A percentile compares a stretch with the other conserved stretches of the same genome.
Evolutionary conservation across 2,329 filamentous ascomycete genomes (phyloP).

Genomic region (Tolypocladium album): DNA sequence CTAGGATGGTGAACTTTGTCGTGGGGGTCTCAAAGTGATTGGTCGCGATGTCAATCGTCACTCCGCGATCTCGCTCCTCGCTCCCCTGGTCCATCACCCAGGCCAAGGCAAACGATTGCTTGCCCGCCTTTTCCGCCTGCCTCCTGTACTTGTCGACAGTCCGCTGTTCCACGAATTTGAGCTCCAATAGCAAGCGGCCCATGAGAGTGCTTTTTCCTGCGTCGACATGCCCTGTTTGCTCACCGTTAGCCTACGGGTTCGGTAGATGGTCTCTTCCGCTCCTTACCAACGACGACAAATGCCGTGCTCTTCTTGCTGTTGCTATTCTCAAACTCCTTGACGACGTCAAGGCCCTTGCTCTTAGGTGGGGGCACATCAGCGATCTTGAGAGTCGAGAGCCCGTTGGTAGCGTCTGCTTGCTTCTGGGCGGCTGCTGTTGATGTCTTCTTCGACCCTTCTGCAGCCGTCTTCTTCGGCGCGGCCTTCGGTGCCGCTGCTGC

Average conservation of each 20-base stretch:
- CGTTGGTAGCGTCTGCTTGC: constrained; percentile 14
- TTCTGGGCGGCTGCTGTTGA: constrained; percentile 7
- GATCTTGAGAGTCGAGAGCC: constrained; percentile 26
- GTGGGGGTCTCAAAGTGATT: constrained; percentile 87
- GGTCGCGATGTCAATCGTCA: constrained; percentile 94
- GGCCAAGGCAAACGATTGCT: constrained; percentile 89
- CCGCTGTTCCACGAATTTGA: constrained; percentile 77
- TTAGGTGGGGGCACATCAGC: constrained; percentile 46
- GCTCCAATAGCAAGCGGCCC: constrained; percentile 83
- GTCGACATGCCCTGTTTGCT: constrained; percentile 71
- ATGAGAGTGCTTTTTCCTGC: constrained; percentile 97
- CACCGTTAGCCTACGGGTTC: neutral
- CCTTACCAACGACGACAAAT: constrained; percentile 82
- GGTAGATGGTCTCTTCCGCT: too few species aligned
- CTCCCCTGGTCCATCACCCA: constrained; percentile 93
- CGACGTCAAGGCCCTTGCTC: constrained; percentile 75
- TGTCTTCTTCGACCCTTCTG: constrained; percentile 13
- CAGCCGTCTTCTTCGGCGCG: constrained; percentile 22
- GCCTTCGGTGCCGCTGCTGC: constrained; percentile 25
- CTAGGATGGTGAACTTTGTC: constrained; percentile 84
- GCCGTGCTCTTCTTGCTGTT: constrained; percentile 72
- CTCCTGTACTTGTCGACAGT: constrained; percentile 80
- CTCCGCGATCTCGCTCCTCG: constrained; percentile 80
- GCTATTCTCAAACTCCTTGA: constrained; percentile 67
- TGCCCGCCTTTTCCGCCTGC: constrained; percentile 85